Evolutionary conservation across 352 stramenopile species (phyloP).

Genomic region (Pythium pectinolyticum): DNA sequence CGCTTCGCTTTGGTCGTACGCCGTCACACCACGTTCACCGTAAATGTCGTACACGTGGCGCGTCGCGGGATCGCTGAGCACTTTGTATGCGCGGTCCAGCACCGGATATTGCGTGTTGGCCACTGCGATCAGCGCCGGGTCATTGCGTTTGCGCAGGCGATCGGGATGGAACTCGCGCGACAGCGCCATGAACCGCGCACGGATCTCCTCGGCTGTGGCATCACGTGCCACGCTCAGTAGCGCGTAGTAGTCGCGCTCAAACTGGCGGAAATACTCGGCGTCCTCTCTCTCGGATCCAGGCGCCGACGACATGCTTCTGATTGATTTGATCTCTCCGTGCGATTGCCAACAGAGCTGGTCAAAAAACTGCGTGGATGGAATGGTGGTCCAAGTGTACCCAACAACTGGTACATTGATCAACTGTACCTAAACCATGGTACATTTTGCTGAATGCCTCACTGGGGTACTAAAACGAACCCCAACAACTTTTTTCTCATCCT

Average conservation of each 20-base stretch:
- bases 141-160: slow-evolving; percentile 45
- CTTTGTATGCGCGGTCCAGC: slow-evolving; percentile 83
- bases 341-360: neutral
- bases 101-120: slow-evolving; percentile 78
- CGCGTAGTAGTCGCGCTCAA: slow-evolving; percentile 84
- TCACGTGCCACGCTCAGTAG: slow-evolving; percentile 65
- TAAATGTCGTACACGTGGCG: slow-evolving; percentile 77
- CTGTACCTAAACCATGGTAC: neutral
- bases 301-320: neutral
- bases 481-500: neutral
- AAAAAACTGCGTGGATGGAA: slow-evolving; percentile 2
- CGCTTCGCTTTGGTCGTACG: slow-evolving; percentile 59
- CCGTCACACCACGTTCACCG: slow-evolving; percentile 66
- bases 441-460: neutral
- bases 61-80: slow-evolving; percentile 66
- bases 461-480: neutral
- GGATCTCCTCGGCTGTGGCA: slow-evolving; percentile 64
- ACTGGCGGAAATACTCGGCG: slow-evolving; percentile 45
- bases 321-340: neutral
- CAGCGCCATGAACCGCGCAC: slow-evolving; percentile 61
- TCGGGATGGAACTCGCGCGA: slow-evolving; percentile 88
- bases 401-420: neutral
- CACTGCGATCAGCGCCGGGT: slow-evolving; percentile 53
- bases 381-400: neutral
- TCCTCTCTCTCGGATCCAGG: slow-evolving; percentile 21